Percentiles rank a stretch among this genome's conserved stretches.
Conservation (phyloP, 1,284 basidiomycete genomes). For the Clitocybe nebularis region DNA sequence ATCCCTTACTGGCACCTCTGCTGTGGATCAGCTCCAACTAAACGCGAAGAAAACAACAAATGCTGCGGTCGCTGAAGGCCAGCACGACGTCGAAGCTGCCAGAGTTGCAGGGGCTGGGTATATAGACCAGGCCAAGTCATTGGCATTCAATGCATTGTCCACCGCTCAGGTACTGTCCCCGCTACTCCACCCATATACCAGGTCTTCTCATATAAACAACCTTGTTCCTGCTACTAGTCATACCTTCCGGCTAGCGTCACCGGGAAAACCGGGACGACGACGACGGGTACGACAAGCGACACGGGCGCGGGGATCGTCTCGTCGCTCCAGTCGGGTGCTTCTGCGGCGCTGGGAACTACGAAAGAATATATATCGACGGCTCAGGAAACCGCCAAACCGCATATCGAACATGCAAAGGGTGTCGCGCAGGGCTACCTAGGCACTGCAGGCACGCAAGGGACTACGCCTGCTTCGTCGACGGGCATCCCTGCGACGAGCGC, state of each 20-base stretch:
- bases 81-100: conserved; percentile 41
- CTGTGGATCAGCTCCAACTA: conserved; percentile 41
- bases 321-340: conserved; percentile 31
- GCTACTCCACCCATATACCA: background rate
- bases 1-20: conserved; percentile 38
- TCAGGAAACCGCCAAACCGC: conserved; percentile 33
- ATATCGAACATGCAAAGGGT: conserved; percentile 32
- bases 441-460: conserved; percentile 20
- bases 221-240: too few relatives aligned
- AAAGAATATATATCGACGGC: conserved; percentile 39
- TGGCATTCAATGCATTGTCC: conserved; percentile 41
- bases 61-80: conserved; percentile 51
- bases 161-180: conserved; percentile 46
- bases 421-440: conserved; percentile 22
- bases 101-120: conserved; percentile 42
- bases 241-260: conserved; percentile 29
- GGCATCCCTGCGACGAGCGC: conserved; percentile 36
- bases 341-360: conserved; percentile 33
- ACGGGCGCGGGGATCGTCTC: conserved; percentile 24
- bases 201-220: too few relatives aligned
- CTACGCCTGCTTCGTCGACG: conserved; percentile 21
- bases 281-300: conserved; percentile 15
- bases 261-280: conserved; percentile 7
- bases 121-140: conserved; percentile 48
- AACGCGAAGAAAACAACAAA: conserved; percentile 41